Conservation (phyloP, 2,329 filamentous ascomycete genomes). For the Verticillium longisporum region DNA sequence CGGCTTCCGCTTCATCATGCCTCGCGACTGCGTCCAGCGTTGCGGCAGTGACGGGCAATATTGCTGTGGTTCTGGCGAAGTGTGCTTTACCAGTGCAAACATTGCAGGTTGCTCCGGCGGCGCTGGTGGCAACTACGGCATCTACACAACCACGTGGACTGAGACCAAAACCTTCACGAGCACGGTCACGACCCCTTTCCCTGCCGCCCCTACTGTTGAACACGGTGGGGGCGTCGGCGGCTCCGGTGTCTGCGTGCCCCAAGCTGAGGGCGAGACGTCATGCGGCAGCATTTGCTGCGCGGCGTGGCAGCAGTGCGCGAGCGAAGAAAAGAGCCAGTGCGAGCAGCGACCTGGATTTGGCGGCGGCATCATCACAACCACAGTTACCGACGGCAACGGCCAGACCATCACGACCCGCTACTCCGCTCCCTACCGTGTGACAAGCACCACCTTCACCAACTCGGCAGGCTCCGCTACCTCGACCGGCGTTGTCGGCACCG, state of each 20-base stretch:
- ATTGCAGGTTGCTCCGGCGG: constrained; percentile 41
- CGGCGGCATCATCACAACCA: constrained; percentile 26
- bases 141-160: constrained; percentile 54
- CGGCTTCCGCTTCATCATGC: constrained; percentile 44
- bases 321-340: constrained; percentile 45
- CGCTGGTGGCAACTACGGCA: constrained; percentile 23
- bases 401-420: constrained; percentile 47
- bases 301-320: constrained; percentile 60
- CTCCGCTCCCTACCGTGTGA: constrained; percentile 44
- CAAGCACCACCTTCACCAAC: constrained; percentile 42
- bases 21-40: constrained; percentile 40
- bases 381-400: constrained; percentile 34
- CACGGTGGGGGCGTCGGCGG: constrained; percentile 3
- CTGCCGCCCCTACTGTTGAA: constrained; percentile 35
- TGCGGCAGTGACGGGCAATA: constrained; percentile 49
- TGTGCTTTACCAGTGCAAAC: constrained; percentile 44
- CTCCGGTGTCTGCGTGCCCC: constrained; percentile 40
- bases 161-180: constrained; percentile 54
- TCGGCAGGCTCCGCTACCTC: constrained; percentile 34
- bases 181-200: constrained; percentile 43
- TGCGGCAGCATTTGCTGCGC: constrained; percentile 69
- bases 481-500: constrained; percentile 45
- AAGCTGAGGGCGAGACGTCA: constrained; percentile 44
- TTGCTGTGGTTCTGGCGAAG: constrained; percentile 43
- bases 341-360: constrained; percentile 29